Evolutionary conservation across 495 filamentous ascomycete species (phyloP).

Genomic region (Lophium mytilinum): DNA sequence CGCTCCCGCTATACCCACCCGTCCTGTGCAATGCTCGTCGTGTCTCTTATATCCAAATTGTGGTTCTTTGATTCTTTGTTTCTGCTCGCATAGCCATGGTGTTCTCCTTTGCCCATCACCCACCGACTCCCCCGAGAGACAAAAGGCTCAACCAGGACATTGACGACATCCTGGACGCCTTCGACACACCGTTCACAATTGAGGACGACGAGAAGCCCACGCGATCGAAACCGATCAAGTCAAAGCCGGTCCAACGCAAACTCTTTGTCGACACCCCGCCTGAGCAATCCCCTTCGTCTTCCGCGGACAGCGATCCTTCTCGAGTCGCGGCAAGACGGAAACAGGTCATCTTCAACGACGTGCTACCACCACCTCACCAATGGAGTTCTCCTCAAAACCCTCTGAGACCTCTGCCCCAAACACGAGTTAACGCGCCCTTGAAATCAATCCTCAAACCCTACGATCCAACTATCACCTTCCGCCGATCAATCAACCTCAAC

Average conservation of each 20-base stretch:
- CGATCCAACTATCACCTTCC: slow-evolving; percentile 37
- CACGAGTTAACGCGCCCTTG: slow-evolving; percentile 56
- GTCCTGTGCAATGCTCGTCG: background rate
- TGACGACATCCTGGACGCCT: slow-evolving; percentile 29
- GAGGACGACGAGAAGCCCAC: background rate
- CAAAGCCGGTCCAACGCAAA: background rate
- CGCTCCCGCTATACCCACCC: background rate
- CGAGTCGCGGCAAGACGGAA: slow-evolving; percentile 48
- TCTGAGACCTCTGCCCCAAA: slow-evolving; percentile 45
- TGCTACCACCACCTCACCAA: too few relatives aligned
- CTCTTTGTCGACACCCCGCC: slow-evolving; percentile 39
- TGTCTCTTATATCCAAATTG: background rate
- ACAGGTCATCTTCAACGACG: slow-evolving; percentile 39
- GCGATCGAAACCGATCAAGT: slow-evolving; percentile 1
- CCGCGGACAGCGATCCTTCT: slow-evolving; percentile 31
- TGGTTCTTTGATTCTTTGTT: slow-evolving; percentile 5
- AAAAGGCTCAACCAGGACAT: slow-evolving; percentile 30
- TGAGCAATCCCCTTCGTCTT: slow-evolving; percentile 40
- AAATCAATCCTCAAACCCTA: slow-evolving; percentile 82
- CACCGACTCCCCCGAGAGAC: slow-evolving; percentile 55
- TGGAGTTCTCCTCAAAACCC: slow-evolving; percentile 39
- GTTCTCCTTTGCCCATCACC: slow-evolving; percentile 42
- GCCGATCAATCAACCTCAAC: slow-evolving; percentile 27
- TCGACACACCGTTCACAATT: slow-evolving; percentile 28
- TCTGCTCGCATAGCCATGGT: slow-evolving; percentile 30